A percentile compares a stretch with the other conserved stretches of the same genome.
Conservation (phyloP, 2,329 filamentous ascomycete species). For the Calonectria naviculata region DNA sequence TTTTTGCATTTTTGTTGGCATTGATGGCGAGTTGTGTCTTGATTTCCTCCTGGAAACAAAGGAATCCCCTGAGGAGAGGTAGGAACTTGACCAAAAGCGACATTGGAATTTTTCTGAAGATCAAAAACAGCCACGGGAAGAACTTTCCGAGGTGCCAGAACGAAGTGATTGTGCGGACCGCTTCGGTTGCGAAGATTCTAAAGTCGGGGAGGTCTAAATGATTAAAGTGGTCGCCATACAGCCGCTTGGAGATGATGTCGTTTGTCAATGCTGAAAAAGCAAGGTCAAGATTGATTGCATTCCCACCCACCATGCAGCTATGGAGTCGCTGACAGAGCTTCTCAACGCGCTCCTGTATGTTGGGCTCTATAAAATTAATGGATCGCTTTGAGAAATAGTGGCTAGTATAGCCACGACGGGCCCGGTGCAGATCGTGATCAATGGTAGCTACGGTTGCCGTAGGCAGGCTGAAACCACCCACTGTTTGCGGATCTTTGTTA, state of each 20-base stretch:
- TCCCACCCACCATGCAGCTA: background rate
- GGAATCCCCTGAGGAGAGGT: background rate
- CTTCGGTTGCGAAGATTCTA: background rate
- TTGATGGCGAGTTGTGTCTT: background rate
- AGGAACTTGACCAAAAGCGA: background rate
- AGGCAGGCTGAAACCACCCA: background rate
- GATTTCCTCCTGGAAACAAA: background rate
- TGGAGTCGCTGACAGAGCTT: background rate
- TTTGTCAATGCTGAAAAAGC: slow-evolving; percentile 1
- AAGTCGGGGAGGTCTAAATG: background rate
- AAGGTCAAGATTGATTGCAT: background rate
- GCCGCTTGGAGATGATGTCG: background rate
- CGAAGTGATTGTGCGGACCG: background rate
- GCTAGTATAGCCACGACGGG: background rate
- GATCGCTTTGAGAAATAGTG: background rate
- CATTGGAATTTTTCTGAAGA: background rate
- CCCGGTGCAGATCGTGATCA: slow-evolving; percentile 1
- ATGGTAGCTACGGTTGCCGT: background rate
- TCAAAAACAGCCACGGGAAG: background rate
- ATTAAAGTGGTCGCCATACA: background rate
- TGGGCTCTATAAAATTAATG: background rate
- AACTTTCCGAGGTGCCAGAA: background rate
- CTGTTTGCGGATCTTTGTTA: background rate
- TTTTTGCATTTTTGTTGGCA: background rate
- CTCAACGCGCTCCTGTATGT: background rate